A percentile compares a stretch with the other conserved stretches of the same genome.
These are phyloP conservation scores for Petunia hybrid DNA, from an alignment of 305 asterid species.

Conservation along the genomic window DNA sequence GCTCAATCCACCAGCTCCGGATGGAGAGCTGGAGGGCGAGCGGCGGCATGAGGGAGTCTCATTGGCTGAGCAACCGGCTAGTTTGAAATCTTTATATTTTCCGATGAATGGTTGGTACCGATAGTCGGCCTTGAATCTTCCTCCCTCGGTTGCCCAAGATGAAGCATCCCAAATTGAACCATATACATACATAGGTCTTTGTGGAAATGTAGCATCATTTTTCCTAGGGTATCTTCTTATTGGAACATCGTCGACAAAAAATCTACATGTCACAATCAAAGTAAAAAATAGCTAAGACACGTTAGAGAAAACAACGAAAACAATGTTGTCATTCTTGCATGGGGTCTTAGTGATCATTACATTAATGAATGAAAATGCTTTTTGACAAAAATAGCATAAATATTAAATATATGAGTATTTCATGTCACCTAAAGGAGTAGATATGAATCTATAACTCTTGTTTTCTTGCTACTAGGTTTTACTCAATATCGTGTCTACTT, in stretches of 20 bases:
- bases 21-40: constrained; percentile 47
- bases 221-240: constrained; percentile 71
- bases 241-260: constrained; percentile 83
- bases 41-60: constrained; percentile 51
- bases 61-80: constrained; percentile 50
- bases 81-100: constrained; percentile 60
- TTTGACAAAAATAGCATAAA: constrained; percentile 17
- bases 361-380: neutral
- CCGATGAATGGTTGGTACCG: constrained; percentile 72
- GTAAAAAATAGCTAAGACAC: constrained; percentile 1
- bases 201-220: constrained; percentile 72
- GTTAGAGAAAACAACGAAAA: neutral
- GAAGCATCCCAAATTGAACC: constrained; percentile 97
- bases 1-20: constrained; percentile 58
- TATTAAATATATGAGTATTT: neutral
- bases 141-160: constrained; percentile 88
- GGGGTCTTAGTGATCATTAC: constrained; percentile 1
- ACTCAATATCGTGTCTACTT: neutral
- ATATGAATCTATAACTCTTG: neutral
- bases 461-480: neutral
- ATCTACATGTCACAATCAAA: constrained; percentile 52
- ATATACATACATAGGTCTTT: constrained; percentile 70
- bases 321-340: neutral
- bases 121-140: constrained; percentile 73
- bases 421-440: neutral